Percentiles rank a stretch among this genome's conserved stretches.
phyloP scores from a whole-genome alignment of 257 asterid genomes.

The Capsicum baccatum region DNA sequence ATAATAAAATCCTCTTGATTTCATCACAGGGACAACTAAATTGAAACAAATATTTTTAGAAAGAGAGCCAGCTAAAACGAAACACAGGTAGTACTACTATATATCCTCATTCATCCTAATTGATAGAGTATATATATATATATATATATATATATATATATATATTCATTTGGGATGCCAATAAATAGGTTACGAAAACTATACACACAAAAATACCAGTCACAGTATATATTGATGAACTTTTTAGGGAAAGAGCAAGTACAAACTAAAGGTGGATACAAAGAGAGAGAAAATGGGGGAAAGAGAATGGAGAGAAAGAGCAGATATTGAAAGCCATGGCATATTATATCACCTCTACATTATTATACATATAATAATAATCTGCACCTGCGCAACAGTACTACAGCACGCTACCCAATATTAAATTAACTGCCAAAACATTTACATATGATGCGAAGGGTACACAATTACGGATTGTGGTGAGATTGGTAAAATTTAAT shows the following conservation, averaged over 20 bases:
- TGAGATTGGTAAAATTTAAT: too few species aligned
- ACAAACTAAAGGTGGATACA: background rate
- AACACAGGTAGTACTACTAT: too few species aligned
- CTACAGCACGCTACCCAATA: background rate
- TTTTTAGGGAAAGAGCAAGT: conserved; percentile 27
- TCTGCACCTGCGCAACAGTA: background rate
- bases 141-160: background rate
- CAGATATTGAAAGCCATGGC: conserved; percentile 26
- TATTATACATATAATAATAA: background rate
- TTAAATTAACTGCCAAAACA: background rate
- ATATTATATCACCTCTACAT: conserved; percentile 21
- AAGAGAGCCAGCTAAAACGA: too few species aligned
- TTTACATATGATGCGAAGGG: too few species aligned
- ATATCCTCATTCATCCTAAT: too few species aligned
- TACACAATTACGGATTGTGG: too few species aligned
- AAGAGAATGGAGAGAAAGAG: conserved; percentile 11
- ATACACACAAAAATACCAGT: background rate
- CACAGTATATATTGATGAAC: background rate
- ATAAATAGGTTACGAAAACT: background rate
- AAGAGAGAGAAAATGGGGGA: background rate
- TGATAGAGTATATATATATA: too few species aligned
- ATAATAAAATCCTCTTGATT: too few species aligned
- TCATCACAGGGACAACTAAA: too few species aligned
- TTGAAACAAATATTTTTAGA: too few species aligned
- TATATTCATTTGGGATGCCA: background rate